Evolutionary conservation across 2,329 filamentous ascomycete species (phyloP).

Genomic region (Calonectria naviculata): DNA sequence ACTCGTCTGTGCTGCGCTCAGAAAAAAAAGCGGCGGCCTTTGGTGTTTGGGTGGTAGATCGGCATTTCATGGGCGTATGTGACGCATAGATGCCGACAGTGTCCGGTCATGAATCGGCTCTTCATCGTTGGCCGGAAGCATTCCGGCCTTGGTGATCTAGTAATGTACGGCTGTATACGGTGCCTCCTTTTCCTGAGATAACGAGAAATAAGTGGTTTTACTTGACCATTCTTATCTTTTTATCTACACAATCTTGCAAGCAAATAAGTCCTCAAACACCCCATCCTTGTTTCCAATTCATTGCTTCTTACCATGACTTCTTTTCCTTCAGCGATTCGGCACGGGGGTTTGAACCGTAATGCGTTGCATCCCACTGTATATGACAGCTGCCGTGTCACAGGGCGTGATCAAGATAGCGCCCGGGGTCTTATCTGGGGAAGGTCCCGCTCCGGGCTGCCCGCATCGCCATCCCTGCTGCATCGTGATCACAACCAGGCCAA

Average conservation of each 20-base stretch:
- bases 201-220: no score
- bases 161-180: no score
- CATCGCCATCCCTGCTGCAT: conserved; percentile 6
- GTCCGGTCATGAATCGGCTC: conserved; percentile 35
- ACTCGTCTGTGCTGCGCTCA: neutral
- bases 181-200: no score
- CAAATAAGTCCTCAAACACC: no score
- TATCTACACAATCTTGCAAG: no score
- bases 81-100: conserved; percentile 31
- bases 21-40: neutral
- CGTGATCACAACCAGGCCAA: neutral
- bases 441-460: conserved; percentile 20
- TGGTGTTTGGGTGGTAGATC: conserved; percentile 8
- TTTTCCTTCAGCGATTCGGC: no score
- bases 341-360: no score
- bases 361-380: conserved; percentile 15
- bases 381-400: conserved; percentile 7
- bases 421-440: conserved; percentile 14
- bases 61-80: conserved; percentile 6
- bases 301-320: no score
- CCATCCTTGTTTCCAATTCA: no score
- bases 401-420: conserved; percentile 5
- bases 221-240: no score
- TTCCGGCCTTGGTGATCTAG: conserved; percentile 43
- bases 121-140: conserved; percentile 43